These are phyloP conservation scores for Cydonia oblonga DNA, from an alignment of 331 rosid species.

Conservation along the genomic window DNA sequence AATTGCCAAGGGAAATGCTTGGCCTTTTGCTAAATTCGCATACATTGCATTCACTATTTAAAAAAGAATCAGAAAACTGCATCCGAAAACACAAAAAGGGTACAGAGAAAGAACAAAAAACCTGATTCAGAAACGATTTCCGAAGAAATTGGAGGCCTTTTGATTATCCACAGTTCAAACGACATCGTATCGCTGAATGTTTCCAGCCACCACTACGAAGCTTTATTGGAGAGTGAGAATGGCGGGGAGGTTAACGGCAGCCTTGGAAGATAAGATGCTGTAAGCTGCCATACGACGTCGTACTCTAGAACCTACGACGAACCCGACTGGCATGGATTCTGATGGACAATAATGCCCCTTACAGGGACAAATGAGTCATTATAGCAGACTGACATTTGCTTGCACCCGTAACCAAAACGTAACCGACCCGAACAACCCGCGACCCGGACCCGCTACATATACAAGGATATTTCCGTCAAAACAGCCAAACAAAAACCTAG, in stretches of 20 bases:
- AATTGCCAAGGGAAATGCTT: constrained; percentile 43
- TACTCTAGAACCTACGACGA: background rate
- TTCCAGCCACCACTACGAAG: background rate
- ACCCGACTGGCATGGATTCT: background rate
- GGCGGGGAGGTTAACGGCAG: background rate
- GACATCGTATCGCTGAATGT: background rate
- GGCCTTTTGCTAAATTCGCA: constrained; percentile 40
- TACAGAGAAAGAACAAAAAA: background rate
- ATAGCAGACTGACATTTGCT: too few relatives aligned
- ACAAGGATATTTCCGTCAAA: background rate
- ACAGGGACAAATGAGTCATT: too few relatives aligned
- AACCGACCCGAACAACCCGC: background rate
- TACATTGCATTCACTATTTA: constrained; percentile 25
- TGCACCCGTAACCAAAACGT: too few relatives aligned
- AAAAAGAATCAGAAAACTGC: background rate
- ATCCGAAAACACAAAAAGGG: background rate
- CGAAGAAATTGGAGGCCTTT: background rate
- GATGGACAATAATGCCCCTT: background rate
- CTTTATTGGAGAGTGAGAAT: background rate
- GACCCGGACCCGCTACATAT: background rate
- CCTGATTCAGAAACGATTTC: background rate
- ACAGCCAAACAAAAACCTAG: background rate
- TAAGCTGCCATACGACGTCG: background rate
- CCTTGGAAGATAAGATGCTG: background rate
- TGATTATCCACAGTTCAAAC: constrained; percentile 1